Evolutionary conservation across 2,329 filamentous ascomycete species (phyloP).

Genomic region (Plectosphaerella plurivora): DNA sequence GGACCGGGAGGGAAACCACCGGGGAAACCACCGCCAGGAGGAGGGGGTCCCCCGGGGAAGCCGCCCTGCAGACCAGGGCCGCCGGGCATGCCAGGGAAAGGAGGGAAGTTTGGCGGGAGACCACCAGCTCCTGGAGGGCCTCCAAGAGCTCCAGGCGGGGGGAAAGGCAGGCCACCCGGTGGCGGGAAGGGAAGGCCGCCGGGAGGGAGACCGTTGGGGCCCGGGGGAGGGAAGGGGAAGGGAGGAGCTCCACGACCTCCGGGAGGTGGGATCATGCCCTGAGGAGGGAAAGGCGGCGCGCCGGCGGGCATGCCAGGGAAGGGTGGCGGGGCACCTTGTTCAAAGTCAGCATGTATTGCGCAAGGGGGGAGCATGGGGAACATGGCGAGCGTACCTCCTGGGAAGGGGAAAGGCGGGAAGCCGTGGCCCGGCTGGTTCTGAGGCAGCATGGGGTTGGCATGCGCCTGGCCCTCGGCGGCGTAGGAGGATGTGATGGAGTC

Average conservation of each 20-base stretch:
- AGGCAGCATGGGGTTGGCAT: conserved; percentile 77
- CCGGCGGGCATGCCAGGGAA: conserved; percentile 47
- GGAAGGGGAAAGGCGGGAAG: conserved; percentile 52
- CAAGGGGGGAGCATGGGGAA: neutral
- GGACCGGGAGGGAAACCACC: conserved; percentile 20
- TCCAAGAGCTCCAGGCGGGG: conserved; percentile 14
- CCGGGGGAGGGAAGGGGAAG: conserved; percentile 39
- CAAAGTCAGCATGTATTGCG: conserved; percentile 4
- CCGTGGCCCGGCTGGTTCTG: conserved; percentile 59
- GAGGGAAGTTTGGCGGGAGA: conserved; percentile 44
- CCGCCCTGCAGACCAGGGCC: conserved; percentile 12
- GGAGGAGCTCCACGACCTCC: conserved; percentile 46
- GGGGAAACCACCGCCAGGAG: conserved; percentile 18
- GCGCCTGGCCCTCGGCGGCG: conserved; percentile 85
- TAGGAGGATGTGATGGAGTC: conserved; percentile 97
- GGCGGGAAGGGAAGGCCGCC: conserved; percentile 40
- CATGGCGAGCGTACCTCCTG: conserved; percentile 38
- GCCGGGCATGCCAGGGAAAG: conserved; percentile 37
- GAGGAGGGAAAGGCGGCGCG: conserved; percentile 32
- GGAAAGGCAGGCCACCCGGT: conserved; percentile 18
- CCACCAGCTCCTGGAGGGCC: conserved; percentile 7
- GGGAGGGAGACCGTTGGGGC: conserved; percentile 31
- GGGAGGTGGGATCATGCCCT: conserved; percentile 42
- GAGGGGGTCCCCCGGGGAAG: conserved; percentile 33
- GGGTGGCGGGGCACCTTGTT: conserved; percentile 50